Evolutionary conservation across 176 grass and related monocot genomes (phyloP), one percentile per base, ranked within the genome.

Genomic region (Elaeis guineensis): DNA sequence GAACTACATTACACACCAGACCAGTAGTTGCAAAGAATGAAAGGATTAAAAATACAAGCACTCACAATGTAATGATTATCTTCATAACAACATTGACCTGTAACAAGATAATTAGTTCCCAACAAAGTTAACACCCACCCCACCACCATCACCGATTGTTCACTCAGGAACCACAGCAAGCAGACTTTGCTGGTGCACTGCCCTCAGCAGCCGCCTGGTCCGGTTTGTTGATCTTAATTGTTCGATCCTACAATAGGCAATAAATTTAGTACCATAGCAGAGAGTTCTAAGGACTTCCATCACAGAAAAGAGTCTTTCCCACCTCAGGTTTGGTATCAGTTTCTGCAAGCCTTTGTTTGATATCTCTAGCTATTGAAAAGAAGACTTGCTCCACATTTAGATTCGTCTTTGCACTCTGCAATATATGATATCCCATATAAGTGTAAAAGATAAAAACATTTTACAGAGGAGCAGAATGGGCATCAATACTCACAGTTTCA

Each of bases 331-430:
- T 82, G 22, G 73, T 72, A 72, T 82, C 79, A 19, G 73, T 77
- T 21, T 82, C 79, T 4, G 68, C 30, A 17, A 82, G 73, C 39
- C 79, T 82, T 61, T 82, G 73, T 56, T 77, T 82, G 57, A 82
- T 77, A 57, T 82, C 79, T 61, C 73, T 77, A 50, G 67, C 79
- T 67, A 82, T 77, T 1, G 79, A 77, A 71, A 82, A 82, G 57
- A 82, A 82, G 66, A 82, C 79, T 54, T 82, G 79, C 73, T 82
- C 73, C 19, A 82, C 79, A 67, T 82, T 82, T 21, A 82, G 24
- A 56, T 82, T 82, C 60, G 79, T 82, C 68, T 82, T 82, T 18
- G 79, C 79, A 57, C 73, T 77, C 79, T 82, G 62, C 51, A 59
- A 17, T 62, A 35, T 23, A 67, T 14, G 21, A 57, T 57, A 26